A percentile compares a stretch with the other conserved stretches of the same genome.
Evolutionary conservation across 2,329 filamentous ascomycete species (phyloP).

Genomic region (Neonectria hederae): DNA sequence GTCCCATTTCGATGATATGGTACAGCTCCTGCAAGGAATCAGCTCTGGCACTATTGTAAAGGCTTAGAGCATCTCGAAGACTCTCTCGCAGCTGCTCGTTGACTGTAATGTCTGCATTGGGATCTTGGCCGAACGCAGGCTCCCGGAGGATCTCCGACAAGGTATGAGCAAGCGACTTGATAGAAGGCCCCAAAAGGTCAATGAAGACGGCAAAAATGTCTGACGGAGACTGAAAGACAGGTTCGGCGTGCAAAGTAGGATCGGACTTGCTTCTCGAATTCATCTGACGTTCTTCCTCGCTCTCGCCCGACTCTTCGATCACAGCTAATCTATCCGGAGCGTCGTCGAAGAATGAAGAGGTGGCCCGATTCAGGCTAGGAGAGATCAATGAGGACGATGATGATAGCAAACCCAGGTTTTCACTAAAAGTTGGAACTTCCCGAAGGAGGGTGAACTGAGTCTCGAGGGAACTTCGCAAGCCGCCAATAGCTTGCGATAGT

Average conservation of each 20-base stretch:
- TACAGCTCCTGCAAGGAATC: conserved; percentile 84
- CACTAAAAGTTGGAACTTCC: conserved; percentile 3
- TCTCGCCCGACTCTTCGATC: conserved; percentile 72
- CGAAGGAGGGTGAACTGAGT: conserved; percentile 23
- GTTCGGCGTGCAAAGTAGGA: conserved; percentile 41
- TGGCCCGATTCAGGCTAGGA: conserved; percentile 40
- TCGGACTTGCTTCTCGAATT: conserved; percentile 43
- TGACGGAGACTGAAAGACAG: conserved; percentile 68
- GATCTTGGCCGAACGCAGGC: conserved; percentile 78
- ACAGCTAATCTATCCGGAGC: conserved; percentile 63
- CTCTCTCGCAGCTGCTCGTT: conserved; percentile 85
- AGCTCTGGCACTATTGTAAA: conserved; percentile 81
- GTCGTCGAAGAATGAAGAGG: conserved; percentile 50
- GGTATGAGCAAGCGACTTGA: conserved; percentile 95
- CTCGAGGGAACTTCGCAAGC: conserved; percentile 74
- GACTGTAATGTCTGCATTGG: conserved; percentile 74
- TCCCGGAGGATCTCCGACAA: conserved; percentile 89
- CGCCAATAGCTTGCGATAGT: conserved; percentile 88
- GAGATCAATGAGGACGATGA: conserved; percentile 34
- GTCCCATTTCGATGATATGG: conserved; percentile 76
- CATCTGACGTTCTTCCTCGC: conserved; percentile 55
- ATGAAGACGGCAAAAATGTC: conserved; percentile 96
- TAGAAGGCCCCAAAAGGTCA: conserved; percentile 85
- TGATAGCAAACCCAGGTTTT: conserved; percentile 16
- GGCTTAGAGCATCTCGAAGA: conserved; percentile 78